A percentile compares a stretch with the other conserved stretches of the same genome.
Conservation (phyloP, 192 early-diverging fungal genomes). For the Gamsiella multidivaricata region DNA sequence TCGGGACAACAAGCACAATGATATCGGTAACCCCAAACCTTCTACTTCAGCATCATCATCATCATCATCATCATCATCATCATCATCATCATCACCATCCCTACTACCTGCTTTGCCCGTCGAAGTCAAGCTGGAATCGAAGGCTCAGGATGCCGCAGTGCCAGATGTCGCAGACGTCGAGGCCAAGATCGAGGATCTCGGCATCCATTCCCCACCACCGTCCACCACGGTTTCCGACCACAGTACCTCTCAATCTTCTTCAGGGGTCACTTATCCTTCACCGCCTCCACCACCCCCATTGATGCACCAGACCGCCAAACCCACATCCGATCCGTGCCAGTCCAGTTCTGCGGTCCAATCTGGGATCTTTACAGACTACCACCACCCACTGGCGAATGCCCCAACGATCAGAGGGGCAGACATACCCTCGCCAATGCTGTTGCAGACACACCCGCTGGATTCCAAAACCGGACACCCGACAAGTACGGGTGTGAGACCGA, state of each 20-base stretch:
- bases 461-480: not conserved
- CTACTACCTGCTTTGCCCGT: conserved; percentile 42
- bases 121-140: not conserved
- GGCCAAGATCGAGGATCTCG: conserved; percentile 27
- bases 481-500: too few relatives aligned
- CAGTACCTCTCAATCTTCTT: conserved; percentile 6
- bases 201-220: conserved; percentile 6
- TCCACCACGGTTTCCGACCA: not conserved
- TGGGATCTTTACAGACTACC: conserved; percentile 5
- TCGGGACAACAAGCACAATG: conserved; percentile 10
- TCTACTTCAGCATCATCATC: conserved; percentile 1
- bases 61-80: not conserved
- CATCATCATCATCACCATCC: conserved; percentile 8
- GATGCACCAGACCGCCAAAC: not conserved
- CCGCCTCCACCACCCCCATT: too few relatives aligned
- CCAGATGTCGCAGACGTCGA: conserved; percentile 10
- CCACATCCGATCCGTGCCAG: conserved; percentile 8
- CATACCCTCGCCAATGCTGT: conserved; percentile 20
- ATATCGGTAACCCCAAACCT: too few relatives aligned
- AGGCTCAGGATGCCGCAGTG: not conserved
- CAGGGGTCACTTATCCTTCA: conserved; percentile 24
- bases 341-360: not conserved
- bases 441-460: conserved; percentile 29
- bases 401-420: conserved; percentile 6
- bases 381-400: not conserved